Evolutionary conservation across 805 yeast species (phyloP).

Genomic region (Lachancea fermentati): DNA sequence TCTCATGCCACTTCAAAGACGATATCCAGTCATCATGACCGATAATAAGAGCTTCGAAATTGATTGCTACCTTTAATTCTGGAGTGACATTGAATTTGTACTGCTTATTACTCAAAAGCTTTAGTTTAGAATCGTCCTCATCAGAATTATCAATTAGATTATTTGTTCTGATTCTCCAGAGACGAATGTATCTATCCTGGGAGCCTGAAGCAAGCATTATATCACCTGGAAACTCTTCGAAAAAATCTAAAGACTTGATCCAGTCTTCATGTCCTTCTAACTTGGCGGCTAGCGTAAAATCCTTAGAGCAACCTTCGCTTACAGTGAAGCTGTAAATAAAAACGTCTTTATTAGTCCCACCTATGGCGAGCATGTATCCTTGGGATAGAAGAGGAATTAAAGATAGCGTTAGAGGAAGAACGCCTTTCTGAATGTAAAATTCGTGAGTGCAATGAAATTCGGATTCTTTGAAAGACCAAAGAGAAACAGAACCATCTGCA

Average conservation of each 20-base stretch:
- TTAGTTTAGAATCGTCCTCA: slow-evolving; percentile 41
- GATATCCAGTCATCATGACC: slow-evolving; percentile 99
- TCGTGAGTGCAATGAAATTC: slow-evolving; percentile 22
- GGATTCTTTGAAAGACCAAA: slow-evolving; percentile 39
- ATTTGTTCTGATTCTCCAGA: slow-evolving; percentile 71
- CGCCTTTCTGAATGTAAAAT: slow-evolving; percentile 20
- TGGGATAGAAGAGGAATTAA: slow-evolving; percentile 21
- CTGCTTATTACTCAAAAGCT: slow-evolving; percentile 64
- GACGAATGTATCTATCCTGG: slow-evolving; percentile 84
- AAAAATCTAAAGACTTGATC: slow-evolving; percentile 72
- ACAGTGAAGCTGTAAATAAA: slow-evolving; percentile 47
- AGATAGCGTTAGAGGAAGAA: slow-evolving; percentile 27
- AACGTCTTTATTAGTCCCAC: slow-evolving; percentile 58
- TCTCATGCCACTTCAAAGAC: slow-evolving; percentile 69
- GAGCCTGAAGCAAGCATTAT: slow-evolving; percentile 81
- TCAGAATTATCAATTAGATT: slow-evolving; percentile 52
- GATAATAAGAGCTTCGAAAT: slow-evolving; percentile 88
- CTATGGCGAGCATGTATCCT: slow-evolving; percentile 53
- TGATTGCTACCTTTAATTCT: slow-evolving; percentile 46
- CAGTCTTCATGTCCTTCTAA: slow-evolving; percentile 95
- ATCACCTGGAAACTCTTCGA: slow-evolving; percentile 43
- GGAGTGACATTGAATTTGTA: slow-evolving; percentile 46
- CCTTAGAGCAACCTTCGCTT: slow-evolving; percentile 4
- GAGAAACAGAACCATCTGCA: slow-evolving; percentile 50
- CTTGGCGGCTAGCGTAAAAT: slow-evolving; percentile 41